A percentile compares a stretch with the other conserved stretches of the same genome.
Evolutionary conservation across 805 yeast genomes (phyloP).

Genomic region (Saccharomyces kudriavzevii): DNA sequence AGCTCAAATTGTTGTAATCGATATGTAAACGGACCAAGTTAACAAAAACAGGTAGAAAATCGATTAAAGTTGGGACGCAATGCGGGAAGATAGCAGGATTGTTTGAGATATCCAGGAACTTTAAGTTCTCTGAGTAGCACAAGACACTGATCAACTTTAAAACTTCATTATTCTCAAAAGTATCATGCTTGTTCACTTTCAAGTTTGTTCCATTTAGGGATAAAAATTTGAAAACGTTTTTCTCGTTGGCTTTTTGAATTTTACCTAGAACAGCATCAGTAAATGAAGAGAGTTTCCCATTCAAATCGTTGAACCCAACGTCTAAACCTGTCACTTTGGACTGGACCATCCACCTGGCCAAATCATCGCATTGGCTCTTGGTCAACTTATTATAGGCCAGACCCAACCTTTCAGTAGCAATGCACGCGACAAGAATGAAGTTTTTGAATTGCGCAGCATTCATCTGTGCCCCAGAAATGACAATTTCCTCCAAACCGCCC

Average conservation of each 20-base stretch:
- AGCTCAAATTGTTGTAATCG: constrained; percentile 56
- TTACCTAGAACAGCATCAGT: constrained; percentile 19
- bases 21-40: constrained; percentile 58
- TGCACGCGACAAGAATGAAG: constrained; percentile 54
- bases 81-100: constrained; percentile 64
- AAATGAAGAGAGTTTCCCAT: constrained; percentile 29
- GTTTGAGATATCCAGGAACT: constrained; percentile 70
- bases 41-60: constrained; percentile 64
- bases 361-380: constrained; percentile 44
- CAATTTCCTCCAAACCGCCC: constrained; percentile 73
- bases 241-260: constrained; percentile 18
- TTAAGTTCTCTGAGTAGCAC: constrained; percentile 49
- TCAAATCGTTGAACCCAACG: constrained; percentile 70
- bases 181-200: constrained; percentile 38
- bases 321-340: constrained; percentile 59
- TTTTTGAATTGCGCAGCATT: constrained; percentile 42
- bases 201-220: constrained; percentile 64
- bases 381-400: constrained; percentile 69
- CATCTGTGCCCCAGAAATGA: constrained; percentile 77
- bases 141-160: constrained; percentile 38
- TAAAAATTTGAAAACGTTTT: constrained; percentile 36
- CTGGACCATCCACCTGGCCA: constrained; percentile 52
- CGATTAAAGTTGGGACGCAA: constrained; percentile 43
- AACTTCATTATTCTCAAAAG: constrained; percentile 28
- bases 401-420: constrained; percentile 58